Evolutionary conservation across 2,329 filamentous ascomycete species (phyloP), one percentile per base, ranked within the genome.

Genomic region (Sclerotinia sclerotiorum): DNA sequence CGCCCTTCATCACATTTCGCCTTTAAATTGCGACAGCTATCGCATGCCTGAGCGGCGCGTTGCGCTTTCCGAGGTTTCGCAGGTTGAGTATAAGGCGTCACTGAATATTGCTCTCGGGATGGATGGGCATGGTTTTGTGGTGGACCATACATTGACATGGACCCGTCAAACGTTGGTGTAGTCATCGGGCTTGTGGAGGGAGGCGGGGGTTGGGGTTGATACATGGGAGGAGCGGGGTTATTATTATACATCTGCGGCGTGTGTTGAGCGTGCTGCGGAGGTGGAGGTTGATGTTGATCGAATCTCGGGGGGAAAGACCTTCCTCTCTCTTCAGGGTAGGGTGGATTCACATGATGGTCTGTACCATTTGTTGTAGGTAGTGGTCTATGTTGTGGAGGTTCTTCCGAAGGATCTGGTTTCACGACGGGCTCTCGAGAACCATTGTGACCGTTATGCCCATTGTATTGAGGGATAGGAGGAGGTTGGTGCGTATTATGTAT

Each of bases 1-100:
- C 90, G 88, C 15, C 89, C 88, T 81, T 97, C 93, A 75, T 97
- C 93, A 78, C 93, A 97, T 80, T 97, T 97, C 19, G 93, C 93
- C 79, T 97, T 97, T 51, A 94, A 85, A 70, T 91, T 86, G 69
- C 93, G 88, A 79, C 93, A 97, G 78, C 90, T 92, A 76, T 97
- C 93, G 79, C 95, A 99, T 49, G 95, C 95, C 89, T 97, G 74
- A 55, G 76, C 74, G 3, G 76, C 77, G 44, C 74, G 70, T 67
- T 74, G 73, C 27, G 76, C 73, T 67, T 77, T 78, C 64, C 73
- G 74, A 48, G 69, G 54, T 58, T 65, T 70, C 24, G 21, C 32
- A 10, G 57, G 39, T 49, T 68, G 66, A 5, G 66, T 13, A 27
- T 63, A 68, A 24, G 56, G 66, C n/a, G 57, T 29, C 27, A 64